Conservation (phyloP, 2,329 filamentous ascomycete genomes). For the Sporothrix protearum region DNA sequence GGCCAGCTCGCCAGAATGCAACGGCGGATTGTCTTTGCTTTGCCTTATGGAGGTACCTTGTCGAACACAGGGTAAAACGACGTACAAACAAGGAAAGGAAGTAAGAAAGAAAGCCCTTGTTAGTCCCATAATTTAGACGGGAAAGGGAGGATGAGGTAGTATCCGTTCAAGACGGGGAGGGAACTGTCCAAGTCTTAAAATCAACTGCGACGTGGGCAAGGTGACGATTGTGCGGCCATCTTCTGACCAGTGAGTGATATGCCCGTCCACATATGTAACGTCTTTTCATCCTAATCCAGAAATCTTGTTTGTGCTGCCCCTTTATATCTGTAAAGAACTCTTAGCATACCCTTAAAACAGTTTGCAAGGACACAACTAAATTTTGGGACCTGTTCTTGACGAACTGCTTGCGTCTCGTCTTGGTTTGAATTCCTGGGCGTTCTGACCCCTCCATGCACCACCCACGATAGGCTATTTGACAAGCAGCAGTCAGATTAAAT, state of each 20-base stretch:
- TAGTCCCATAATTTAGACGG: not conserved
- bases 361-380: not conserved
- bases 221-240: not conserved
- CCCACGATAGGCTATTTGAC: not conserved
- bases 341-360: not conserved
- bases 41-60: not conserved
- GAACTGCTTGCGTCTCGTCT: not conserved
- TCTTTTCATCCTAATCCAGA: not conserved
- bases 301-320: not conserved
- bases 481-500: not conserved
- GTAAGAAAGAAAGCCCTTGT: not conserved
- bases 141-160: not conserved
- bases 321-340: not conserved
- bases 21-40: not conserved
- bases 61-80: too few species aligned
- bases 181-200: too few species aligned
- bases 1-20: not conserved
- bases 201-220: not conserved
- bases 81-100: too few species aligned
- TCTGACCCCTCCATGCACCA: not conserved
- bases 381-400: not conserved
- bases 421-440: not conserved
- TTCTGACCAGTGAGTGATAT: too few species aligned
- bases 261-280: too few species aligned
- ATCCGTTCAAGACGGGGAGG: not conserved